phyloP scores from a whole-genome alignment of 2,329 filamentous ascomycete genomes.

The Trichophyton equinum region DNA sequence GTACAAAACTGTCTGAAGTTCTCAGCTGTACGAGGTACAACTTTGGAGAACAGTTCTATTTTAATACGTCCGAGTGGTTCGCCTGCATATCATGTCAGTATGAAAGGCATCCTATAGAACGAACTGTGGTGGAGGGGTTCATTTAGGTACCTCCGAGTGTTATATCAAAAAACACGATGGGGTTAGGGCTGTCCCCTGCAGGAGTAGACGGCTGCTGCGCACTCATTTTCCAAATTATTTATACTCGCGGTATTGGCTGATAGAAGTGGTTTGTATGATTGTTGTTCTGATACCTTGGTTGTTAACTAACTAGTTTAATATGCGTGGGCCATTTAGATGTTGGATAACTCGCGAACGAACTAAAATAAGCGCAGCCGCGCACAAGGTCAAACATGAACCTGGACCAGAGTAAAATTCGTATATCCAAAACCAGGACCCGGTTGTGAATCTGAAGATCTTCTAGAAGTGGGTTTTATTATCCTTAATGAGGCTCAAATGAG shows the following conservation, averaged over 20 bases:
- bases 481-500: too few relatives aligned
- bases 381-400: not conserved
- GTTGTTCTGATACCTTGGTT: not conserved
- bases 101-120: not conserved
- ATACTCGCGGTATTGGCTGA: not conserved
- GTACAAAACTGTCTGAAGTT: conserved; percentile 98
- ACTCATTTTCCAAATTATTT: not conserved
- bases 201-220: not conserved
- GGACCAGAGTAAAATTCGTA: too few relatives aligned
- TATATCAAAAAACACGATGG: conserved; percentile 40
- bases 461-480: too few relatives aligned
- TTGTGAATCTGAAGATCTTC: too few relatives aligned
- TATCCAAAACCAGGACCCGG: too few relatives aligned
- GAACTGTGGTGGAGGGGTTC: not conserved
- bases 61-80: conserved; percentile 77
- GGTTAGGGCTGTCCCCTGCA: conserved; percentile 13
- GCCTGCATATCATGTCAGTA: conserved; percentile 38
- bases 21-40: conserved; percentile 78
- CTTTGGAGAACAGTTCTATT: conserved; percentile 78
- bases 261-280: not conserved
- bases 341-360: not conserved
- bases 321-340: not conserved
- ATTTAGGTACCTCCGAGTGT: conserved; percentile 32
- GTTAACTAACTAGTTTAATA: too few relatives aligned
- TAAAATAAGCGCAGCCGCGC: not conserved